Evolutionary conservation across 208 protist species (phyloP), one percentile per base, ranked within the genome.

Genomic region (Crithidia thermophila): DNA sequence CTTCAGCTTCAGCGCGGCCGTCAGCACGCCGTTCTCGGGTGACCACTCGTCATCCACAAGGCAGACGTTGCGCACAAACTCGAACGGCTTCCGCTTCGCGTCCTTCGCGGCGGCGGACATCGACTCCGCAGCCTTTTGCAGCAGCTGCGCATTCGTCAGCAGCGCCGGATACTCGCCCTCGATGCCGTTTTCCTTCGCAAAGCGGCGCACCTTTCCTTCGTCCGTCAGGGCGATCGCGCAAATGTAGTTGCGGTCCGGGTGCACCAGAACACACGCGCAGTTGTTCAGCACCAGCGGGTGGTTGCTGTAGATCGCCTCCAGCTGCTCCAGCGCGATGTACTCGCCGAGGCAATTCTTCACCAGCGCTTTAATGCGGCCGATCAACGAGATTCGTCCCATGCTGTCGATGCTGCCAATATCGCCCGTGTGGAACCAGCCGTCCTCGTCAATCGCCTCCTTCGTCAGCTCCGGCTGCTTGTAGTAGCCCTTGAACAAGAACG

Each of bases 311-410:
- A 88, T 73, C 9, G 91, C 62, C 57, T 96, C 88, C 0, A 98
- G 75, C 14, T 14, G 59, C 50, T 98, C 92, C 33, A 96, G 56
- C 11, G 91, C 87, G 45, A 98, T 87, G 80, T 97, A 98, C 81
- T 98, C 93, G 27, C 95, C 95, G 14, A 92, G 77, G n/a, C 67
- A 74, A 57, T 94, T 92, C 81, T 97, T 97, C 63, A 88, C 91
- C 39, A 98, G 77, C 20, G 91, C 89, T 82, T 98, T 98, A 31
- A 89, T 77, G 66, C 95, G 86, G 14, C 92, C 95, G 4, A 98
- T 65, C 11, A 98, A 84, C 30, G 70, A 46, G 8, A 98, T 18
- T 3, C 61, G 71, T 8, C 86, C 87, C 20, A 87, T 74, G 18
- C 20, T 18, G 14, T 45, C n/a, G 51, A 93, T 46, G 43, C 53